These are phyloP conservation scores for Crotalaria pallida DNA, from an alignment of 306 rosid genomes.

Conservation along the genomic window DNA sequence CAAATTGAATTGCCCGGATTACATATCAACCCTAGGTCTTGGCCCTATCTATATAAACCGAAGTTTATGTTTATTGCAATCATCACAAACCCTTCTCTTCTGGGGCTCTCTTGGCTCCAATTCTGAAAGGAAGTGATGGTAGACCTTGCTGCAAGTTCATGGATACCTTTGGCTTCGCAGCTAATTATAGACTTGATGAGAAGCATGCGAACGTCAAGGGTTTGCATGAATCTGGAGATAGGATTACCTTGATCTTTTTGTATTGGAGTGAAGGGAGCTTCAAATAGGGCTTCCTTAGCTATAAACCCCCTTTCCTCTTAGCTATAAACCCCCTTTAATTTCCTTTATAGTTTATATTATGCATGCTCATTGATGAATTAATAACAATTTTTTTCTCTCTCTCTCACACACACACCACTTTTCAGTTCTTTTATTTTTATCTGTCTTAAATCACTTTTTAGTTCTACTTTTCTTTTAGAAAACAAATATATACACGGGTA, in stretches of 20 bases:
- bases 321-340: too few relatives aligned
- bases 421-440: too few relatives aligned
- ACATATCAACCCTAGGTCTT: background rate
- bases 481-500: too few relatives aligned
- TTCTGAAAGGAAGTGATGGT: slow-evolving; percentile 48
- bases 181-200: background rate
- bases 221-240: slow-evolving; percentile 64
- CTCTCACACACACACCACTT: too few relatives aligned
- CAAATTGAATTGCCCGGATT: slow-evolving; percentile 19
- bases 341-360: too few relatives aligned
- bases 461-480: too few relatives aligned
- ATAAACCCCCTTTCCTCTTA: too few relatives aligned
- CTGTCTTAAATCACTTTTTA: too few relatives aligned
- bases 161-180: slow-evolving; percentile 35
- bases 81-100: slow-evolving; percentile 13
- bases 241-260: slow-evolving; percentile 39
- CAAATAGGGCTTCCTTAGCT: background rate
- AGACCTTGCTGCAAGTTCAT: slow-evolving; percentile 65
- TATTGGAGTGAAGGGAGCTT: slow-evolving; percentile 69
- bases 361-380: too few relatives aligned
- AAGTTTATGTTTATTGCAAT: background rate
- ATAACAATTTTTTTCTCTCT: too few relatives aligned
- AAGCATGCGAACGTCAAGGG: slow-evolving; percentile 30
- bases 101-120: slow-evolving; percentile 58
- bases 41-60: slow-evolving; percentile 25